A percentile compares a stretch with the other conserved stretches of the same genome.
Conservation (phyloP, 306 rosid genomes). For the Pueraria montana region DNA sequence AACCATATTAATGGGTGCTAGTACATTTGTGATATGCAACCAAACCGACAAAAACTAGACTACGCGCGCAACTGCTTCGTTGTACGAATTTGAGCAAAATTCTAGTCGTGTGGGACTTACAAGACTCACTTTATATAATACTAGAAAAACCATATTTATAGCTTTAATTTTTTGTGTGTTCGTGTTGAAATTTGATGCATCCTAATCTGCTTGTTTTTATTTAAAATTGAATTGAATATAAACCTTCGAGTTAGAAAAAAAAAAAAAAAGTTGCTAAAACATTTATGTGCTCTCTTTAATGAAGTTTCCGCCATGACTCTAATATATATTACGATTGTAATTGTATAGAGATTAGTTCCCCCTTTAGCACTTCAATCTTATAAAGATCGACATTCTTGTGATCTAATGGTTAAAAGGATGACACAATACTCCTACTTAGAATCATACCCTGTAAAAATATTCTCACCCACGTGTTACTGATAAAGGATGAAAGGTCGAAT, state of each 20-base stretch:
- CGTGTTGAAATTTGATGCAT: too few relatives aligned
- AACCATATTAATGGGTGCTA: conserved; percentile 20
- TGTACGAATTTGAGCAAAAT: conserved; percentile 3
- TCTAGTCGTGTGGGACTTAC: conserved; percentile 21
- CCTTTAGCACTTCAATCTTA: neutral
- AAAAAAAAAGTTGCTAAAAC: neutral
- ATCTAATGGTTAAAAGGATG: conserved; percentile 25
- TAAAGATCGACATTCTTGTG: neutral
- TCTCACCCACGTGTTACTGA: conserved; percentile 47
- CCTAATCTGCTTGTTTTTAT: neutral
- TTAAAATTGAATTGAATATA: neutral
- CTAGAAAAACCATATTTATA: neutral
- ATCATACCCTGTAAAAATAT: conserved; percentile 26
- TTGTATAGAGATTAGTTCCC: neutral
- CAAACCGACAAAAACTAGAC: conserved; percentile 43
- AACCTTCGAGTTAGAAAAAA: neutral
- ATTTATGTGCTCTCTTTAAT: neutral
- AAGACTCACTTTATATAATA: neutral
- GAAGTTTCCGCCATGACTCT: neutral
- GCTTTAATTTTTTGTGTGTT: too few relatives aligned
- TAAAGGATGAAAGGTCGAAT: neutral
- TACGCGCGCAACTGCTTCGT: conserved; percentile 32
- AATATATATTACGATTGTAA: neutral
- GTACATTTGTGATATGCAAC: conserved; percentile 3
- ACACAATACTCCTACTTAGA: conserved; percentile 51